Evolutionary conservation across 345 rosid genomes (phyloP).

Genomic region (Citrus hindsii): DNA sequence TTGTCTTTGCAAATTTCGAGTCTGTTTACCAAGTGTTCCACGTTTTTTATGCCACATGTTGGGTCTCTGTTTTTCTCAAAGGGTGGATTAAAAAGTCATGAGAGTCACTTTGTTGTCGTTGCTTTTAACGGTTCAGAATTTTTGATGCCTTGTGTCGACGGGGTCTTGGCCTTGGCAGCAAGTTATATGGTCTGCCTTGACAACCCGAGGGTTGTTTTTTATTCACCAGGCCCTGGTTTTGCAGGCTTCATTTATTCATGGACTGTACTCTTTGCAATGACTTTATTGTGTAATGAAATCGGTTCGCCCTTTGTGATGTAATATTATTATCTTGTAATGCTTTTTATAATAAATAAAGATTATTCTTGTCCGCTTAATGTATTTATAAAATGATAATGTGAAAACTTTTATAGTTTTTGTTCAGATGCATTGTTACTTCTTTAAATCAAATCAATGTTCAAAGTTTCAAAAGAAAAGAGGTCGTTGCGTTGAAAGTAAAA

Average conservation of each 20-base stretch:
- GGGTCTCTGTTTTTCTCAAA: conserved; percentile 24
- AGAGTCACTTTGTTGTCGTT: conserved; percentile 12
- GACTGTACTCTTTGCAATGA: conserved; percentile 27
- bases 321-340: neutral
- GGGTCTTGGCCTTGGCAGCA: conserved; percentile 49
- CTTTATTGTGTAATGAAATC: conserved; percentile 8
- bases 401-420: too few relatives aligned
- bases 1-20: conserved; percentile 10
- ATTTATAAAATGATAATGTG: neutral
- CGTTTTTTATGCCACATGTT: conserved; percentile 27
- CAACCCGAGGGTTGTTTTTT: conserved; percentile 33
- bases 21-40: conserved; percentile 23
- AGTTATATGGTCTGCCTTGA: conserved; percentile 38
- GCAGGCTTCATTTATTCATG: conserved; percentile 23
- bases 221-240: conserved; percentile 29
- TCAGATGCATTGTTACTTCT: neutral
- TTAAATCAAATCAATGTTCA: neutral
- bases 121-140: conserved; percentile 18
- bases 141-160: conserved; percentile 25
- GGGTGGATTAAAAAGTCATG: conserved; percentile 10
- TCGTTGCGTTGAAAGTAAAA: neutral
- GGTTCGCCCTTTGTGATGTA: conserved; percentile 11
- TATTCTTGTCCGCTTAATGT: neutral
- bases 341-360: conserved; percentile 13
- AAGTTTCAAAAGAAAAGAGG: neutral